Conservation (phyloP, 306 rosid genomes). For the Cicer yamashitae region DNA sequence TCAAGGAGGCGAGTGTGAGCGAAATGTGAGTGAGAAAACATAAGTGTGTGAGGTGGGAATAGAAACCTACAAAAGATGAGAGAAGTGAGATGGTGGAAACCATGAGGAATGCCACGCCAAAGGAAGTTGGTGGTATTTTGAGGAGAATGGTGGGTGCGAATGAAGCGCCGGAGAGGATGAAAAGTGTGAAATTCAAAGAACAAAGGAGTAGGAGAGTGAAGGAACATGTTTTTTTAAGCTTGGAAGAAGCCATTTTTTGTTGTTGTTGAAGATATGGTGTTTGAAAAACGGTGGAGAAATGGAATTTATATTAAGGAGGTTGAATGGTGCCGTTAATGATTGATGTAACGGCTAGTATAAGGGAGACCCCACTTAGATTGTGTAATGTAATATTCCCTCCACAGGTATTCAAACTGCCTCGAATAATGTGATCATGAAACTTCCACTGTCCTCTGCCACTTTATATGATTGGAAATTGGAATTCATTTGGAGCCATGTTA, state of each 20-base stretch:
- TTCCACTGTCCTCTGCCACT: not conserved
- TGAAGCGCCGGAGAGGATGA: conserved; percentile 68
- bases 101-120: conserved; percentile 72
- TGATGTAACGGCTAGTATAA: conserved; percentile 64
- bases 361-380: conserved; percentile 48
- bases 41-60: conserved; percentile 67
- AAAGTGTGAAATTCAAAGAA: conserved; percentile 62
- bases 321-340: conserved; percentile 60
- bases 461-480: conserved; percentile 35
- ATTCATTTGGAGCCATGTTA: conserved; percentile 24
- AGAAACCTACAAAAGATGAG: conserved; percentile 77
- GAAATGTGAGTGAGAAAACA: conserved; percentile 74
- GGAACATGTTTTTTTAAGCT: conserved; percentile 67
- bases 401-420: conserved; percentile 48
- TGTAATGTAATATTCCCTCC: conserved; percentile 58
- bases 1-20: conserved; percentile 57
- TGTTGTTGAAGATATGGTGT: not conserved
- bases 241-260: conserved; percentile 61
- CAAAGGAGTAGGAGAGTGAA: conserved; percentile 69
- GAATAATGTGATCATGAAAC: not conserved
- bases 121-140: conserved; percentile 74
- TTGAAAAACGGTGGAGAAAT: conserved; percentile 31
- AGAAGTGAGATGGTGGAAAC: conserved; percentile 67
- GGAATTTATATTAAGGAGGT: conserved; percentile 45
- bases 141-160: conserved; percentile 73